Base-by-base conservation (phyloP, 352 stramenopile genomes). In the Globisporangium uncinulatum region DNA sequence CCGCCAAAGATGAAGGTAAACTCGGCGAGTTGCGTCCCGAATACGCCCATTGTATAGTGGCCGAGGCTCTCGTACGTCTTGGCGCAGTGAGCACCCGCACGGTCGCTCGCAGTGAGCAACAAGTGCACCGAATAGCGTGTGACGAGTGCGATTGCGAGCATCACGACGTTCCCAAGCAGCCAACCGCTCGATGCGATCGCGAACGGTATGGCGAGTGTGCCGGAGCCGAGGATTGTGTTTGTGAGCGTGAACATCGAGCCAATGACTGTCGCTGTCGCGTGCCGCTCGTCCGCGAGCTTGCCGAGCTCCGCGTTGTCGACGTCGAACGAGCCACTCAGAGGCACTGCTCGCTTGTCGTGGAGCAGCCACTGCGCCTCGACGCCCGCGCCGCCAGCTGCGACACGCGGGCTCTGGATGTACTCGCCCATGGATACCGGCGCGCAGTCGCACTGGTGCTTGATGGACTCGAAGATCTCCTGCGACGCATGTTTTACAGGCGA, bases 1-100 rank as follows among this genome's bases (percentile, higher is more conserved):
- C 80, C 80, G n/a, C 80, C 80, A 51, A 91, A 89, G 56, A 91
- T 91, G 66, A 91, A 91, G 14, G 80, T 91, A 54, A 91, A 91
- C 65, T 91, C 78, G 31, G 80, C 80, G 34, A 91, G 56, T 36
- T 64, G 60, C 48, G 78, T 86, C 51, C 80, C 78, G 19, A 77
- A 68, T 1, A 62, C 66, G 34, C 78, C 80, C 77, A 91, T 83
- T 0, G 80, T 91, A 52, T 77, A 86, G 57, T 91, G 80, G 0
- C 80, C 80, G 8, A 91, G 59, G 57, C 70, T 84, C 56, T 91
- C 80, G 65, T 91, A 91, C 53, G 81, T 91, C 49, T 82, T 83
- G 49, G 81, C 76, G 56, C 74, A 83, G 50, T 82, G 70, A 31
- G 63, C 65, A 20, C 81, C 81, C 0, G 81, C 80, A 42, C 67